phyloP scores from a whole-genome alignment of 177 flowering plant species.

The Vitis hybrid region DNA sequence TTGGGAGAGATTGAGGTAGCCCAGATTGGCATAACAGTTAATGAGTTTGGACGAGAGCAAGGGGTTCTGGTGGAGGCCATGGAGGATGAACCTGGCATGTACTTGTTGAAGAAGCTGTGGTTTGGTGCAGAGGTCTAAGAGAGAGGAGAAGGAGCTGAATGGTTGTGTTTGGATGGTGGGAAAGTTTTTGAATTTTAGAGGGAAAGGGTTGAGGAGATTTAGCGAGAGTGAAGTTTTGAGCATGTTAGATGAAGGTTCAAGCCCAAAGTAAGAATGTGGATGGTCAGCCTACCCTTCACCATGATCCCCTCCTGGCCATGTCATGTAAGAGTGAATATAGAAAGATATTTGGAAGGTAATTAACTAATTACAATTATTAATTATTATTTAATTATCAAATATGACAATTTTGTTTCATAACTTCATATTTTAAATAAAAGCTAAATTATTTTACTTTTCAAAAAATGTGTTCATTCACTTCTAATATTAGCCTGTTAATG shows the following conservation, averaged over 20 bases:
- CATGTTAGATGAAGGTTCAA: conserved; percentile 1
- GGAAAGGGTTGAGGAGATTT: conserved; percentile 13
- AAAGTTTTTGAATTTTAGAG: conserved; percentile 24
- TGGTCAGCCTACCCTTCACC: too few species aligned
- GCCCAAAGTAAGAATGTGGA: too few species aligned
- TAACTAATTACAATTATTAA: too few species aligned
- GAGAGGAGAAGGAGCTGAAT: conserved; percentile 29
- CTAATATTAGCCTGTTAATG: too few species aligned
- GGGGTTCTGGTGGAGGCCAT: conserved; percentile 55
- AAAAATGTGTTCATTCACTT: too few species aligned
- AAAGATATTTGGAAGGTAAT: too few species aligned
- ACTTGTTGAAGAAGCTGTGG: conserved; percentile 43
- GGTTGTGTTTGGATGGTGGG: conserved; percentile 27
- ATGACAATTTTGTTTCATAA: too few species aligned
- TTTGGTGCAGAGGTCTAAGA: conserved; percentile 43
- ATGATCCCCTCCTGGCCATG: too few species aligned
- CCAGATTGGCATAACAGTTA: conserved; percentile 39
- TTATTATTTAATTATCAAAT: too few species aligned
- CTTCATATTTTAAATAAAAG: too few species aligned
- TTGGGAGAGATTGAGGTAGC: conserved; percentile 27
- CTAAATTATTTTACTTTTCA: too few species aligned
- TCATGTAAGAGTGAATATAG: too few species aligned
- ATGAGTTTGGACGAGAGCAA: conserved; percentile 43
- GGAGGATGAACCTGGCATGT: conserved; percentile 53
- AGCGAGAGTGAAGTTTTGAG: conserved; percentile 21